phyloP scores from a whole-genome alignment of 1,139 yeast species.

The Candida albicans region DNA sequence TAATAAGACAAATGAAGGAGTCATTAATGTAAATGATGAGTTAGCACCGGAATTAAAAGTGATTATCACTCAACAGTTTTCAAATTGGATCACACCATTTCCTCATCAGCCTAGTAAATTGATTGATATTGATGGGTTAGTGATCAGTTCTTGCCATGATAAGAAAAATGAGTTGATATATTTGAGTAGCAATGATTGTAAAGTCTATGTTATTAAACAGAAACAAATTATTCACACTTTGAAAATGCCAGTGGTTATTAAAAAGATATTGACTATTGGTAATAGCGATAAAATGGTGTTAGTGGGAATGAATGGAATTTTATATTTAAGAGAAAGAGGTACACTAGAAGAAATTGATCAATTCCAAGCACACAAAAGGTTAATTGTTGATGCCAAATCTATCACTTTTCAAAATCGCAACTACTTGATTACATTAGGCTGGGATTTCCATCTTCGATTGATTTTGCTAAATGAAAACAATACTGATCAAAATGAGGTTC shows the following conservation, averaged over 20 bases:
- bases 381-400: conserved; percentile 33
- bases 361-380: conserved; percentile 30
- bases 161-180: conserved; percentile 15
- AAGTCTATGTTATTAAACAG: conserved; percentile 22
- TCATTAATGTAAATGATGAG: conserved; percentile 8
- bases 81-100: conserved; percentile 35
- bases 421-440: conserved; percentile 58
- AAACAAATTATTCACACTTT: not conserved
- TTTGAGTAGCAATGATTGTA: conserved; percentile 28
- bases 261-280: conserved; percentile 26
- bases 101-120: conserved; percentile 19
- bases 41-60: conserved; percentile 13
- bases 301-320: conserved; percentile 43
- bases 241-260: conserved; percentile 24
- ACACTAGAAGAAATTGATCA: conserved; percentile 14
- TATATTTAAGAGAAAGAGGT: conserved; percentile 7
- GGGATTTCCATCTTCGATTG: conserved; percentile 53
- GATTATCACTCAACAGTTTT: conserved; percentile 26
- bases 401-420: conserved; percentile 20
- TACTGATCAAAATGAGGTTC: no score
- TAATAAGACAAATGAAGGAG: not conserved
- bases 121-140: conserved; percentile 20
- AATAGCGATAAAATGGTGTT: conserved; percentile 20
- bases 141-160: conserved; percentile 21
- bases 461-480: conserved; percentile 26